Percentiles rank a stretch among this genome's conserved stretches.
Evolutionary conservation across 106 monocot genomes (phyloP).

Genomic region (Amphibolis antarctica): DNA sequence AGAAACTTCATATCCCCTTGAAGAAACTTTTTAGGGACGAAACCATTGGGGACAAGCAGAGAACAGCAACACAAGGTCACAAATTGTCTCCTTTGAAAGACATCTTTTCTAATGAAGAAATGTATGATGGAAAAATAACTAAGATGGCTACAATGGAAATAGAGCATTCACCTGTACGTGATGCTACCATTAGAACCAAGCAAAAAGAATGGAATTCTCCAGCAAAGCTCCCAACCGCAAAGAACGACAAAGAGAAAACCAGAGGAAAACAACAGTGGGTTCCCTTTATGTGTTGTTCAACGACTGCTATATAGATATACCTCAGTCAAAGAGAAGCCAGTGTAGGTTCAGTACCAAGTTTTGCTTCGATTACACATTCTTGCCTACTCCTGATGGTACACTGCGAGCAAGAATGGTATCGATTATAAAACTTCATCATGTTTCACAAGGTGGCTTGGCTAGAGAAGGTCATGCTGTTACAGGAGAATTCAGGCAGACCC

Average conservation of each 20-base stretch:
- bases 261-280: conserved; percentile 13
- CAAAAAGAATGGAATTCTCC: conserved; percentile 49
- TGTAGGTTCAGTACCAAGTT: background rate
- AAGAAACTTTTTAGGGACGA: conserved; percentile 28
- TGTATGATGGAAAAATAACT: background rate
- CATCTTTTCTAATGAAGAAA: too few relatives aligned
- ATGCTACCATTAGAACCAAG: background rate
- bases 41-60: conserved; percentile 8
- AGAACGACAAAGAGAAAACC: conserved; percentile 11
- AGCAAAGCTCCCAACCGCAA: conserved; percentile 21
- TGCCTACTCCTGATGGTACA: too few relatives aligned
- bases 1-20: conserved; percentile 20
- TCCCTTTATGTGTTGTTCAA: conserved; percentile 9
- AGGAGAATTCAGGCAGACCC: too few relatives aligned
- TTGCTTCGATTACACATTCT: background rate
- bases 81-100: background rate
- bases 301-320: background rate
- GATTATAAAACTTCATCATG: too few relatives aligned
- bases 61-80: background rate
- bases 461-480: too few relatives aligned
- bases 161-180: background rate
- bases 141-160: background rate
- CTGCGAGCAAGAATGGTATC: too few relatives aligned
- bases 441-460: too few relatives aligned
- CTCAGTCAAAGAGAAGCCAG: background rate